A percentile compares a stretch with the other conserved stretches of the same genome.
Evolutionary conservation across 1,139 yeast species (phyloP).

Genomic region (Hansenula sp.): DNA sequence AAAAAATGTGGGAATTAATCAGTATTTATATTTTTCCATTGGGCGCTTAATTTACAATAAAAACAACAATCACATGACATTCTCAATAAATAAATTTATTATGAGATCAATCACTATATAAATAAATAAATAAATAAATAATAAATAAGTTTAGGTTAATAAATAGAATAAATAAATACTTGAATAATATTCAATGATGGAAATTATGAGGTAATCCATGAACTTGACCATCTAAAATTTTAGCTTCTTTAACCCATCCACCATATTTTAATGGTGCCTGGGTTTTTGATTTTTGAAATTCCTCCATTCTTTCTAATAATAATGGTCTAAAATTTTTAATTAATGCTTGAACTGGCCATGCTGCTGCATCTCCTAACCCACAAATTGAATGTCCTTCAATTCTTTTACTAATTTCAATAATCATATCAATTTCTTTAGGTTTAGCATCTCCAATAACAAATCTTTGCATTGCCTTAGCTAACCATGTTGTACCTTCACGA

Average conservation of each 20-base stretch:
- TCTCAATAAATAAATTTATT: no score
- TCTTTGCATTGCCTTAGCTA: conserved; percentile 79
- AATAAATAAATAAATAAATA: not conserved
- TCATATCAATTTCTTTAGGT: conserved; percentile 76
- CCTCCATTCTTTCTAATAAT: conserved; percentile 65
- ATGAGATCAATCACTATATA: no score
- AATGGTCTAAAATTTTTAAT: conserved; percentile 79
- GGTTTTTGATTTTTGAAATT: conserved; percentile 38
- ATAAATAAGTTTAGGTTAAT: not conserved
- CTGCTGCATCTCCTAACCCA: conserved; percentile 90
- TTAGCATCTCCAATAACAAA: conserved; percentile 74
- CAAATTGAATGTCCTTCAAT: conserved; percentile 89
- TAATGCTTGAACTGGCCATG: conserved; percentile 90
- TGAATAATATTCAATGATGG: conserved; percentile 13
- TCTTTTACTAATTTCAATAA: conserved; percentile 75
- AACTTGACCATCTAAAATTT: conserved; percentile 61
- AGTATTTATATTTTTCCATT: no score
- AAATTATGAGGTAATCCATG: conserved; percentile 48
- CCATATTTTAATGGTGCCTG: conserved; percentile 47
- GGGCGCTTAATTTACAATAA: no score
- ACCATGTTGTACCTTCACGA: conserved; percentile 90
- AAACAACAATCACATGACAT: no score
- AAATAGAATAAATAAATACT: not conserved
- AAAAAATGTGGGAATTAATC: no score
- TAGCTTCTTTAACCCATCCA: conserved; percentile 72